A percentile compares a stretch with the other conserved stretches of the same genome.
phyloP scores from a whole-genome alignment of 371 early-diverging fungal genomes.

The Haplosporangium sp. region DNA sequence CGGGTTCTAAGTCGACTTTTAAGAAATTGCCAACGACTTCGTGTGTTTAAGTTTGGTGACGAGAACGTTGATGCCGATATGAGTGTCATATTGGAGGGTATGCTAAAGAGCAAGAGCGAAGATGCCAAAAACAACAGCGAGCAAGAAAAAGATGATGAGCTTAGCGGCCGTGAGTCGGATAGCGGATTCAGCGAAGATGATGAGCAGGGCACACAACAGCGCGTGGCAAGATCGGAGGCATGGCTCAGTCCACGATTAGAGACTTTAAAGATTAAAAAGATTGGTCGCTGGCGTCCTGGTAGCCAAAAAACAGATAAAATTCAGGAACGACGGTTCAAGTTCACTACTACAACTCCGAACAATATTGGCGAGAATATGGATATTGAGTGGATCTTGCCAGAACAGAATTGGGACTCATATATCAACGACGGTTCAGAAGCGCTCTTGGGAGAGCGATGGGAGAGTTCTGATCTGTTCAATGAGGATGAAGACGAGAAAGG shows the following conservation, averaged over 20 bases:
- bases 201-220: not conserved
- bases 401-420: not conserved
- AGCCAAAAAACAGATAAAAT: not conserved
- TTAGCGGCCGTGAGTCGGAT: not conserved
- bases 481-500: slow-evolving; percentile 1
- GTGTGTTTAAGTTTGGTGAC: not conserved
- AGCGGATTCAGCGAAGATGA: slow-evolving; percentile 6
- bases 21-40: not conserved
- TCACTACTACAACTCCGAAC: not conserved
- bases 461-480: slow-evolving; percentile 11
- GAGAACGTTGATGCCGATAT: not conserved
- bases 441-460: slow-evolving; percentile 8
- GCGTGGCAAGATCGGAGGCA: not conserved
- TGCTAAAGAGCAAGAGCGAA: not conserved
- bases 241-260: slow-evolving; percentile 2
- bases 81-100: not conserved
- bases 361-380: not conserved
- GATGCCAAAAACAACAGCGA: not conserved
- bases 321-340: not conserved
- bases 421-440: not conserved
- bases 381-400: slow-evolving; percentile 10
- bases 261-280: not conserved
- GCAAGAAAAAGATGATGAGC: not conserved
- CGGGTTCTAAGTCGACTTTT: not conserved
- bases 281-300: too few relatives aligned